Conservation (phyloP, 225 moss, liverwort and hornwort genomes). For the Marchantia paleacea region DNA sequence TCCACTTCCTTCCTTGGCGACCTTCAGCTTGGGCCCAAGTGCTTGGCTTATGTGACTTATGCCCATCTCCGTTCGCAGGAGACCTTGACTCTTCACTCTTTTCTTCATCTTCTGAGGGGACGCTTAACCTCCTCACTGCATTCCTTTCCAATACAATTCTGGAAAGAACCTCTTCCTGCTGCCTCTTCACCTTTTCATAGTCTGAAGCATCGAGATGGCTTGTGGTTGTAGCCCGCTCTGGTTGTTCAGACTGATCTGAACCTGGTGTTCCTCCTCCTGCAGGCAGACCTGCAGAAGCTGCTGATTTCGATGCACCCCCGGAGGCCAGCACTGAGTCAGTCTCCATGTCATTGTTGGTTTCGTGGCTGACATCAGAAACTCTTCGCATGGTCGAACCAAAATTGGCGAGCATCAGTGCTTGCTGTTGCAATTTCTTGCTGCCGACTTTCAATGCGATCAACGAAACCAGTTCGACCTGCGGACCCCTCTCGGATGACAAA, state of each 20-base stretch:
- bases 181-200: background rate
- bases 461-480: constrained; percentile 30
- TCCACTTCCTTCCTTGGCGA: constrained; percentile 18
- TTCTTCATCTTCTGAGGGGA: background rate
- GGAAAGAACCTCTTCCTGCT: background rate
- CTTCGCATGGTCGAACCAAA: constrained; percentile 26
- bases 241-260: background rate
- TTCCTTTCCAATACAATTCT: constrained; percentile 3
- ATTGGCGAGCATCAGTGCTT: constrained; percentile 27
- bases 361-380: background rate
- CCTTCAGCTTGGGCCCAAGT: background rate
- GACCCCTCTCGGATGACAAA: constrained; percentile 13
- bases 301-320: background rate
- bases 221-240: background rate
- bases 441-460: constrained; percentile 26
- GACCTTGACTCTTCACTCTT: background rate
- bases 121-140: background rate
- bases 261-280: background rate
- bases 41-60: background rate
- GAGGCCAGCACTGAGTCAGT: background rate
- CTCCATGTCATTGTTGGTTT: background rate
- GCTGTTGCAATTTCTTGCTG: constrained; percentile 20
- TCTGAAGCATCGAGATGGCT: background rate
- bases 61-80: background rate
- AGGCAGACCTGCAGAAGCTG: background rate